phyloP scores from a whole-genome alignment of 495 filamentous ascomycete genomes.

The Penicillium tannophilum region DNA sequence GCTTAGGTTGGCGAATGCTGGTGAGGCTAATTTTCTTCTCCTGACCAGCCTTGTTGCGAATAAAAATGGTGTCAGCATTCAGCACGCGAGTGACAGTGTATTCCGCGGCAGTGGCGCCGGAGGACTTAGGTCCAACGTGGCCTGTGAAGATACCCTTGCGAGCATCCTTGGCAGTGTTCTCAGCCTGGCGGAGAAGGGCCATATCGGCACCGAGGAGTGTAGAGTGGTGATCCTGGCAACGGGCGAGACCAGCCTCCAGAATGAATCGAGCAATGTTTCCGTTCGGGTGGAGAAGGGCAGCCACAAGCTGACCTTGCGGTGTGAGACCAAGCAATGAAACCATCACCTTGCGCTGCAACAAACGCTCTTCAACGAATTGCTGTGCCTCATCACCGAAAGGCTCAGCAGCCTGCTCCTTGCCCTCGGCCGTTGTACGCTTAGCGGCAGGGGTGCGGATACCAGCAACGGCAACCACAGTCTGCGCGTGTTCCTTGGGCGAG shows the following conservation, averaged over 20 bases:
- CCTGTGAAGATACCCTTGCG: conserved; percentile 77
- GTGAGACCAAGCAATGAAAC: conserved; percentile 81
- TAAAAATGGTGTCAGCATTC: conserved; percentile 84
- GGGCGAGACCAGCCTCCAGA: conserved; percentile 82
- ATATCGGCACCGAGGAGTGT: conserved; percentile 85
- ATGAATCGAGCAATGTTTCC: conserved; percentile 91
- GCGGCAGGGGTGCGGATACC: conserved; percentile 86
- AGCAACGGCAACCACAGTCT: conserved; percentile 84
- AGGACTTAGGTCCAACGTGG: conserved; percentile 63
- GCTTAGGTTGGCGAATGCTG: conserved; percentile 89
- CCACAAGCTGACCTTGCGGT: conserved; percentile 82
- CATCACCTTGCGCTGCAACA: conserved; percentile 83
- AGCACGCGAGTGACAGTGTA: conserved; percentile 82
- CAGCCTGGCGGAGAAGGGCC: conserved; percentile 80
- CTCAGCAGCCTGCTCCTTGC: conserved; percentile 80
- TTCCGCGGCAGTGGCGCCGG: conserved; percentile 63
- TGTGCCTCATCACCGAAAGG: conserved; percentile 85
- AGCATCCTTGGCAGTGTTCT: conserved; percentile 77
- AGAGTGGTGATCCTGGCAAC: conserved; percentile 93
- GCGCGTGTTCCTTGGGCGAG: conserved; percentile 74
- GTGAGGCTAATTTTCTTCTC: conserved; percentile 92
- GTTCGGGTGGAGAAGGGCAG: conserved; percentile 77
- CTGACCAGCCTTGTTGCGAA: conserved; percentile 76
- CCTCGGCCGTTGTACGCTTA: conserved; percentile 75
- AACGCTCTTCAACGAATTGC: conserved; percentile 77